These are phyloP conservation scores for Vigna mungo DNA, from an alignment of 306 rosid genomes.

Conservation along the genomic window DNA sequence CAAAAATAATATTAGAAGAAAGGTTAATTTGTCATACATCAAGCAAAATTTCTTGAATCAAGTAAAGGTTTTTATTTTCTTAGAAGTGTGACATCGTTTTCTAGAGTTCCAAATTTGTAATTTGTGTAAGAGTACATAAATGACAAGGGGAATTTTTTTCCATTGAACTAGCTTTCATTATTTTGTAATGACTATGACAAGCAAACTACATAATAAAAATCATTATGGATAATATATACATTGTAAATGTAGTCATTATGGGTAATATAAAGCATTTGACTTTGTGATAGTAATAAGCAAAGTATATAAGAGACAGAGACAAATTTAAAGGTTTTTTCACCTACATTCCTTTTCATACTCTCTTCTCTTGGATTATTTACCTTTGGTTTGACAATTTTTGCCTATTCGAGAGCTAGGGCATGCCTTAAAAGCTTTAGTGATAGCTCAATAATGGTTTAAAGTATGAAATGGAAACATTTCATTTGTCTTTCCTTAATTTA, in stretches of 20 bases:
- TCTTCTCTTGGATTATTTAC: background rate
- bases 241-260: slow-evolving; percentile 5
- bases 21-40: background rate
- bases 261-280: background rate
- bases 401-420: background rate
- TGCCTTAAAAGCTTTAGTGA: background rate
- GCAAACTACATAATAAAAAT: slow-evolving; percentile 8
- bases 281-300: slow-evolving; percentile 11
- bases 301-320: background rate
- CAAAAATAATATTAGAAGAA: slow-evolving; percentile 13
- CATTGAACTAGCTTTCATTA: slow-evolving; percentile 20
- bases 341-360: background rate
- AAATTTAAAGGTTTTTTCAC: background rate
- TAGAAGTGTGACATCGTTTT: background rate
- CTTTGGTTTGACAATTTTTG: background rate
- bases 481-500: background rate
- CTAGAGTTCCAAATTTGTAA: slow-evolving; percentile 25
- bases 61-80: background rate
- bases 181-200: slow-evolving; percentile 5
- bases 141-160: background rate
- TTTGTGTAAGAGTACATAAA: background rate
- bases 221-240: slow-evolving; percentile 6
- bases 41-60: slow-evolving; percentile 2
- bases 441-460: background rate
- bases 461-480: background rate